Conservation (phyloP, 176 grass and related monocot genomes). For the Hyparrhenia diplandra region DNA sequence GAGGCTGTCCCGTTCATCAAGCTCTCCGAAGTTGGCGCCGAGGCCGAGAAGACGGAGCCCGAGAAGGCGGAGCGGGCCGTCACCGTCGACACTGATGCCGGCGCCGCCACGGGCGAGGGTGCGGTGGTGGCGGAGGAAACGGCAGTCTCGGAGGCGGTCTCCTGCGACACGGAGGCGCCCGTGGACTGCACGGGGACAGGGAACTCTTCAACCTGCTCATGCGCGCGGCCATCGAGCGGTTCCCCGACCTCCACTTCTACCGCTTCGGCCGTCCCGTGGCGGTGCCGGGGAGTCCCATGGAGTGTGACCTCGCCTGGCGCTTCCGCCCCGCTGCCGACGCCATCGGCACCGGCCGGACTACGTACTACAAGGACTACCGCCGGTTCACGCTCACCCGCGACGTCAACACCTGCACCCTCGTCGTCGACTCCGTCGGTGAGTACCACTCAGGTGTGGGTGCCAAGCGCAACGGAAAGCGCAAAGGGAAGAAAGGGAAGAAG, state of each 20-base stretch:
- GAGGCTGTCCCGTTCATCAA: slow-evolving; percentile 62
- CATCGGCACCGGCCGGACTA: slow-evolving; percentile 46
- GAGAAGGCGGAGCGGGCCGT: slow-evolving; percentile 31
- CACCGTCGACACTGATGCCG: slow-evolving; percentile 29
- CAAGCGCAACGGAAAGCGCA: slow-evolving; percentile 35
- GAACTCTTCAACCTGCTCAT: slow-evolving; percentile 81
- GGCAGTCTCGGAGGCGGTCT: slow-evolving; percentile 21
- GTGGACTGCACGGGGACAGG: slow-evolving; percentile 64
- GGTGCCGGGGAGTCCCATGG: slow-evolving; percentile 48
- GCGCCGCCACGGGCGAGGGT: neutral
- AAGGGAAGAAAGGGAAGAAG: slow-evolving; percentile 64
- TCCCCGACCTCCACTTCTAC: slow-evolving; percentile 79
- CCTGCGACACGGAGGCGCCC: slow-evolving; percentile 56
- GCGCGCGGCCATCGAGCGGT: slow-evolving; percentile 66
- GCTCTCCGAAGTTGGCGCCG: slow-evolving; percentile 48
- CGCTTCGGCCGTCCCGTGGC: slow-evolving; percentile 71
- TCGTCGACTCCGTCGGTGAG: slow-evolving; percentile 55
- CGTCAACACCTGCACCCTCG: slow-evolving; percentile 56
- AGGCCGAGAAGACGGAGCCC: slow-evolving; percentile 20
- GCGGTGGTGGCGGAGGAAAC: neutral
- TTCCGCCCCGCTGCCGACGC: slow-evolving; percentile 73
- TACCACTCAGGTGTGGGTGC: slow-evolving; percentile 76
- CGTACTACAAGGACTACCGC: slow-evolving; percentile 96
- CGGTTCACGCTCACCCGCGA: slow-evolving; percentile 64
- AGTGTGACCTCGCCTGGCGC: slow-evolving; percentile 90